Evolutionary conservation across 1,139 yeast species (phyloP), one percentile per base, ranked within the genome.

Genomic region (Geotrichum aggregatum): DNA sequence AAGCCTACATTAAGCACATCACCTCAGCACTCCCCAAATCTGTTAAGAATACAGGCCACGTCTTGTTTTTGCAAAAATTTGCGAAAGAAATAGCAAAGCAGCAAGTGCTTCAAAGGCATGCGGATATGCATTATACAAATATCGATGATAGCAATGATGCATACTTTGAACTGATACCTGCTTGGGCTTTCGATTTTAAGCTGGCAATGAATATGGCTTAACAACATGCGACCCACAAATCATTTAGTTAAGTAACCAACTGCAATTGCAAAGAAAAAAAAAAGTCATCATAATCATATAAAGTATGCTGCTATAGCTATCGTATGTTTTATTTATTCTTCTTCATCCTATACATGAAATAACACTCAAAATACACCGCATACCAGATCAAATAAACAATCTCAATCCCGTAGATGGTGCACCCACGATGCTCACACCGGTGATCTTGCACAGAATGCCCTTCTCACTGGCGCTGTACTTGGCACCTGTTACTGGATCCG

Each of bases 331-430:
- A n/a, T n/a, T n/a, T n/a, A n/a, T n/a, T n/a, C n/a, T n/a, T n/a
- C n/a, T n/a, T n/a, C n/a, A n/a, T n/a, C n/a, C n/a, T n/a, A n/a
- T n/a, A n/a, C n/a, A n/a, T n/a, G n/a, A n/a, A n/a, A n/a, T n/a
- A n/a, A n/a, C n/a, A n/a, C n/a, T n/a, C n/a, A n/a, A n/a, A n/a
- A n/a, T n/a, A n/a, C n/a, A n/a, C n/a, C n/a, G n/a, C n/a, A n/a
- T n/a, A n/a, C n/a, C n/a, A n/a, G n/a, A n/a, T 31, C 42, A 51
- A 24, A 47, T 34, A 6, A 26, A 24, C 50, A 54, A 76, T 61
- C 94, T 82, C 64, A 91, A 78, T 22, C 98, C 98, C 26, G 96
- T 85, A 14, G 96, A 95, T 24, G 94, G 87, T n/a, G 89, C 88
- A 24, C 98, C 98, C 58, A 94, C 82, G 50, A 78, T 74, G 6